Base-by-base conservation (phyloP, 257 asterid species). In the Capsicum baccatum region DNA sequence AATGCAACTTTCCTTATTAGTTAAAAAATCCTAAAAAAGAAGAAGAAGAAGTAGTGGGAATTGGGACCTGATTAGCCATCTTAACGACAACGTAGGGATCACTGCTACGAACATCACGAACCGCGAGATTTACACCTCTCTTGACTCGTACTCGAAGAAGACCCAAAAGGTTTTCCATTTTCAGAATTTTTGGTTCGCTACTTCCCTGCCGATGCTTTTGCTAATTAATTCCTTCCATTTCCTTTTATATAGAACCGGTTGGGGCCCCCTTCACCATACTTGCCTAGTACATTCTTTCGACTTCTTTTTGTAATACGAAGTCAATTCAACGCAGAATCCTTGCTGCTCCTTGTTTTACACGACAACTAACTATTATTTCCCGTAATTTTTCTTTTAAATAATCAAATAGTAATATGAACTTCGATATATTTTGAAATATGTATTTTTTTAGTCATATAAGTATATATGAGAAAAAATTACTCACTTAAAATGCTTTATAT, bases 21-120 rank as follows among this genome's bases (percentile, higher is more conserved):
- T 39, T 4, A 39, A 39, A 39, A 50, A 50, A 50, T 8, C 21
- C 59, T 26, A 55, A 79, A 21, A 4, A 54, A 76, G 3, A 14
- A 14, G 17, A 10, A 9, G 14, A 54, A 26, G 17, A 68, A 68
- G 7, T 39, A 0, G 37, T 3, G 37, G 37, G 39, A 80, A 57
- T 19, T 55, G 26, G 2, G 12, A 80, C 71, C 83, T 57, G 70
- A 58, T 59, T 80, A 17, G 19, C 83, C 71, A 89, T 83, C 87
- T 87, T 89, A 89, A 89, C 85, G 67, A 89, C 86, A 67, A 85
- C 73, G 64, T 89, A 89, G 63, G 91, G 91, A 85, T 95, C 98
- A 50, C 99, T 95, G 86, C 94, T 93, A 5, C 91, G 85, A 83
- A 94, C 95, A 85, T 95, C 99, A 10, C 98, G 97, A 83, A 95